Base-by-base conservation (phyloP, 2,329 filamentous ascomycete species). In the Cordyceps farinosa region DNA sequence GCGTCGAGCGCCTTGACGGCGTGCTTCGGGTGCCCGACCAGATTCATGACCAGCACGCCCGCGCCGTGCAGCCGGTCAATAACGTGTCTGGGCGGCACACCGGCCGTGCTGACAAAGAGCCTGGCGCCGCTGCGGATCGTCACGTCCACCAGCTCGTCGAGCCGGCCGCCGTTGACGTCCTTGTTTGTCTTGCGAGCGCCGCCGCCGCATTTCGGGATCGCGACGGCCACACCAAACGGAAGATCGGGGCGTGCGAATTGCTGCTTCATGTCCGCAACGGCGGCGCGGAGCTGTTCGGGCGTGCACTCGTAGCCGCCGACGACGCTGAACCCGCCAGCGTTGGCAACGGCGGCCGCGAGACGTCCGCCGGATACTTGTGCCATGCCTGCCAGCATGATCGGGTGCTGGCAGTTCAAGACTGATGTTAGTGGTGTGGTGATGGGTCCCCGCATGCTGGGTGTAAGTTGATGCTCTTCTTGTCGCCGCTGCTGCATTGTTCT, bases 331-430 rank as follows among this genome's bases (percentile, higher is more conserved):
- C 92, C 92, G 66, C 92, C 92, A 1, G 92, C 91, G 73, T 96
- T 96, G 72, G 90, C 95, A 40, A 96, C 91, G 5, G 92, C 91
- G 2, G 92, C 91, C 7, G 91, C 92, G 53, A 96, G 87, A 17
- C 82, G 82, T 0, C 89, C 91, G 65, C 89, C 88, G 0, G 90
- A 93, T 9, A 90, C 91, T 65, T 90, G 86, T 2, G 94, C 93
- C 94, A 98, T 98, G 70, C 94, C 94, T 40, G 94, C 94, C n/a
- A 97, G 90, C 69, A 97, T 80, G 74, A 98, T 88, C 47, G 94
- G 94, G 78, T 97, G 92, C 68, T 88, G 81, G 77, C 97, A 96
- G 29, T 86, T 85, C 58, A 97, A 84, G 59, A 97, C 87, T 62
- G 81, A 81, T 66, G 89, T 93, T 42, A 96, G 84, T 2, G 91